Evolutionary conservation across 2,329 filamentous ascomycete genomes (phyloP).

Genomic region (Aspergillus fischeri): DNA sequence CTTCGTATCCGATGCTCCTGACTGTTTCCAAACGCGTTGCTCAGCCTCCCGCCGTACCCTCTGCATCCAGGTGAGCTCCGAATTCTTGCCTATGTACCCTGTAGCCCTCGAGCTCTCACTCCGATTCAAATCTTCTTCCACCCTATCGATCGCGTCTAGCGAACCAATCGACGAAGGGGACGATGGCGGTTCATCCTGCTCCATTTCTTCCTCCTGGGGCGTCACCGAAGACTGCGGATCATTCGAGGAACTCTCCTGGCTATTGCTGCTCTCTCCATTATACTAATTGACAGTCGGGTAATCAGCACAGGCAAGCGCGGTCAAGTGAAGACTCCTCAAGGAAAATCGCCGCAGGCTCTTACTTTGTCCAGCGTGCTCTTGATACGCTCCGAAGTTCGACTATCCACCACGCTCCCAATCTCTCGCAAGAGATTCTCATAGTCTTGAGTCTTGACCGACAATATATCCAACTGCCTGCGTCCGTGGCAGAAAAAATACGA

Average conservation of each 20-base stretch:
- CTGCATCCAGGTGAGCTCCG: slow-evolving; percentile 45
- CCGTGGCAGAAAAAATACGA: background rate
- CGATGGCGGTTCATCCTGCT: slow-evolving; percentile 21
- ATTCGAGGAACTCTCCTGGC: slow-evolving; percentile 16
- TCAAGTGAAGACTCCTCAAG: background rate
- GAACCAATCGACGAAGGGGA: slow-evolving; percentile 38
- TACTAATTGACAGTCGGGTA: slow-evolving; percentile 17
- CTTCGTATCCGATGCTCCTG: slow-evolving; percentile 26
- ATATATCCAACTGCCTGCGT: slow-evolving; percentile 30
- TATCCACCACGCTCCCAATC: slow-evolving; percentile 30
- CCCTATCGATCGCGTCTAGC: slow-evolving; percentile 42
- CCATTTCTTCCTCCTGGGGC: slow-evolving; percentile 25
- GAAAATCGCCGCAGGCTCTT: slow-evolving; percentile 1
- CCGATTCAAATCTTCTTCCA: slow-evolving; percentile 43
- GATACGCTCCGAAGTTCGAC: slow-evolving; percentile 33
- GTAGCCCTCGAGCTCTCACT: slow-evolving; percentile 34
- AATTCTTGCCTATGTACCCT: slow-evolving; percentile 45
- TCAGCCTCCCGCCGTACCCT: slow-evolving; percentile 37
- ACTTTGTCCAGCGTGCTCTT: slow-evolving; percentile 36
- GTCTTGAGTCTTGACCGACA: slow-evolving; percentile 30
- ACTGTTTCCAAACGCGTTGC: slow-evolving; percentile 26
- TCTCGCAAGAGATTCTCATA: slow-evolving; percentile 40
- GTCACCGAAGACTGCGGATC: slow-evolving; percentile 27
- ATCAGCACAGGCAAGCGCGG: slow-evolving; percentile 1
- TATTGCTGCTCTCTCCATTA: slow-evolving; percentile 11